Percentiles rank a stretch among this genome's conserved stretches.
Conservation (phyloP, 1,284 basidiomycete species). For the Clitocybe nebularis region DNA sequence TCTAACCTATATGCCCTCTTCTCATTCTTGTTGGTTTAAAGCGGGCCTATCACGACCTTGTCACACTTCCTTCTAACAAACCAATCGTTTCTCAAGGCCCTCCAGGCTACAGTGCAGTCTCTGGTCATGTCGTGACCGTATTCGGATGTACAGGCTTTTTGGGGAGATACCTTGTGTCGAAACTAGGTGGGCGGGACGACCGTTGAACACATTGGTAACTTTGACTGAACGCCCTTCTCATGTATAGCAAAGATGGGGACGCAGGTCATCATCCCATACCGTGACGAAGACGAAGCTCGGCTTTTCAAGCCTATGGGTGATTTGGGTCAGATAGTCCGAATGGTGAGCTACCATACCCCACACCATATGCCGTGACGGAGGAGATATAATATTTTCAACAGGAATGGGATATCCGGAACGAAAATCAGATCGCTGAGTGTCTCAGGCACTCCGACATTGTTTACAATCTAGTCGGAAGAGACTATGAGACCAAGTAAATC, state of each 20-base stretch:
- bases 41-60: slow-evolving; percentile 71
- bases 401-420: slow-evolving; percentile 94
- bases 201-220: not conserved
- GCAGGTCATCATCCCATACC: slow-evolving; percentile 93
- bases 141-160: slow-evolving; percentile 97
- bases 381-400: no score
- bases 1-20: no score
- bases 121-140: slow-evolving; percentile 91
- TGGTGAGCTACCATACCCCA: no score
- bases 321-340: slow-evolving; percentile 92
- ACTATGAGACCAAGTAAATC: slow-evolving; percentile 87
- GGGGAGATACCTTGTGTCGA: slow-evolving; percentile 90
- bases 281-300: slow-evolving; percentile 93
- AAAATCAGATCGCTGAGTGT: slow-evolving; percentile 91
- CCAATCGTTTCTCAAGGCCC: slow-evolving; percentile 73
- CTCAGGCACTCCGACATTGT: slow-evolving; percentile 95
- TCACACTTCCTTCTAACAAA: slow-evolving; percentile 56
- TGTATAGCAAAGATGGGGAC: slow-evolving; percentile 81
- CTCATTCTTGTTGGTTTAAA: slow-evolving; percentile 25
- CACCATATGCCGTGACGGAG: no score
- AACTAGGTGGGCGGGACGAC: slow-evolving; percentile 62
- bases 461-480: slow-evolving; percentile 89
- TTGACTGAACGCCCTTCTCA: slow-evolving; percentile 8
- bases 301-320: slow-evolving; percentile 93
- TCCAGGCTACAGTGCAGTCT: slow-evolving; percentile 83